phyloP scores from a whole-genome alignment of 1,284 basidiomycete genomes.

The Ceratobasidium sp. region DNA sequence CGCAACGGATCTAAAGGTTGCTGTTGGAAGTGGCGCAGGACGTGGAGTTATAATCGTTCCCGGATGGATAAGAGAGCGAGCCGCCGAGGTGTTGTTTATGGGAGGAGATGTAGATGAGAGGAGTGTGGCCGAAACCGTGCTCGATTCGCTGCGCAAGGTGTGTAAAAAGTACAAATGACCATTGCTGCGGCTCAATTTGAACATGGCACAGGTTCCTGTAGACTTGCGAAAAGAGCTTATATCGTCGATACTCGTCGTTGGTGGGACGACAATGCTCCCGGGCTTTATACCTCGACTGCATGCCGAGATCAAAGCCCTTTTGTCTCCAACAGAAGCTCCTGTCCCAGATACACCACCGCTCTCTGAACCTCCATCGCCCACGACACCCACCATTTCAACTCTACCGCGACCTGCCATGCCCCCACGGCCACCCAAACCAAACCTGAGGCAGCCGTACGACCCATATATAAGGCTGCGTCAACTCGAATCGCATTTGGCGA shows the following conservation, averaged over 20 bases:
- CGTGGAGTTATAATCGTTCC: slow-evolving; percentile 82
- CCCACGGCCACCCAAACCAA: slow-evolving; percentile 29
- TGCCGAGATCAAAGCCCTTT: slow-evolving; percentile 69
- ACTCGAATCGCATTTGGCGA: slow-evolving; percentile 72
- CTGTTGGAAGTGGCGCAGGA: slow-evolving; percentile 52
- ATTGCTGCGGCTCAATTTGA: slow-evolving; percentile 4
- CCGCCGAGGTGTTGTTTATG: slow-evolving; percentile 90
- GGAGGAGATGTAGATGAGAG: slow-evolving; percentile 86
- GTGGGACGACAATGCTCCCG: slow-evolving; percentile 90
- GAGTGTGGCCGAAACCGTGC: slow-evolving; percentile 79
- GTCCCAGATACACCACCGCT: slow-evolving; percentile 34
- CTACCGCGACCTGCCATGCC: slow-evolving; percentile 35
- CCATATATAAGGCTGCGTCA: slow-evolving; percentile 75
- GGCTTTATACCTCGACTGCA: slow-evolving; percentile 90
- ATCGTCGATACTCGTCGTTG: slow-evolving; percentile 81
- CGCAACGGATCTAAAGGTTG: slow-evolving; percentile 49
- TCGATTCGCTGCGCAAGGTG: slow-evolving; percentile 81
- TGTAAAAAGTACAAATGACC: slow-evolving; percentile 19
- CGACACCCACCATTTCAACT: slow-evolving; percentile 40
- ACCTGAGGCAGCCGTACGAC: slow-evolving; percentile 58
- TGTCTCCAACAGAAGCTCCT: slow-evolving; percentile 57
- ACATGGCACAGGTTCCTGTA: slow-evolving; percentile 71
- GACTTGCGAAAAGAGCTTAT: slow-evolving; percentile 85
- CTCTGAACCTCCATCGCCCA: slow-evolving; percentile 43
- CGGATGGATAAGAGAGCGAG: slow-evolving; percentile 93